These are phyloP conservation scores for Purshia tridentata DNA, from an alignment of 306 rosid genomes.

Conservation along the genomic window DNA sequence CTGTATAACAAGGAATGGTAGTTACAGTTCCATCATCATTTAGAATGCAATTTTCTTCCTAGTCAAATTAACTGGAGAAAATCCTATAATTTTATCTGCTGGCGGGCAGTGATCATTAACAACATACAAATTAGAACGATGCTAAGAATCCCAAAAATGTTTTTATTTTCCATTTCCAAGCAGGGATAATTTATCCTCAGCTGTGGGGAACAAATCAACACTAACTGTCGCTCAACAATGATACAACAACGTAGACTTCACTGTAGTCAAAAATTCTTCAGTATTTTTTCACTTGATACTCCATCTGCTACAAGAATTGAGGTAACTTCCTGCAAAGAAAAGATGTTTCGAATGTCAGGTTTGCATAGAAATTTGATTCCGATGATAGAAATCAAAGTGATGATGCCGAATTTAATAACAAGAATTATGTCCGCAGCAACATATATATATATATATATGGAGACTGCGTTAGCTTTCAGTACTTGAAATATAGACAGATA, in stretches of 20 bases:
- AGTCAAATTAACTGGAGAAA: background rate
- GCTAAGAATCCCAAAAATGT: constrained; percentile 38
- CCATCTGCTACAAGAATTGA: constrained; percentile 87
- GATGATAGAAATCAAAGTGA: background rate
- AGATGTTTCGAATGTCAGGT: background rate
- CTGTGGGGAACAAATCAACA: constrained; percentile 42
- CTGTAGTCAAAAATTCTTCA: constrained; percentile 70
- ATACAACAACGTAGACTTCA: constrained; percentile 49
- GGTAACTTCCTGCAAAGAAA: constrained; percentile 73
- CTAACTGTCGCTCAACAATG: constrained; percentile 17
- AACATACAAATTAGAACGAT: constrained; percentile 8
- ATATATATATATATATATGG: background rate
- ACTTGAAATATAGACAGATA: background rate
- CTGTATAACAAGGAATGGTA: too few relatives aligned
- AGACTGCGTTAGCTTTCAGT: background rate
- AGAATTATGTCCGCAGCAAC: background rate
- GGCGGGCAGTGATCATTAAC: background rate
- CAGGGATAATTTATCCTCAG: constrained; percentile 49
- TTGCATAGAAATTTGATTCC: background rate
- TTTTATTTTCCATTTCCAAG: constrained; percentile 42
- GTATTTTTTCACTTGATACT: constrained; percentile 75
- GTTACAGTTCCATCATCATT: background rate
- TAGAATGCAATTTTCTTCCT: background rate
- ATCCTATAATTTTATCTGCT: constrained; percentile 8
- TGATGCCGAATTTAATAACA: background rate